Evolutionary conservation across 768 basidiomycete species (phyloP).

Genomic region (Collybiopsis luxurians): DNA sequence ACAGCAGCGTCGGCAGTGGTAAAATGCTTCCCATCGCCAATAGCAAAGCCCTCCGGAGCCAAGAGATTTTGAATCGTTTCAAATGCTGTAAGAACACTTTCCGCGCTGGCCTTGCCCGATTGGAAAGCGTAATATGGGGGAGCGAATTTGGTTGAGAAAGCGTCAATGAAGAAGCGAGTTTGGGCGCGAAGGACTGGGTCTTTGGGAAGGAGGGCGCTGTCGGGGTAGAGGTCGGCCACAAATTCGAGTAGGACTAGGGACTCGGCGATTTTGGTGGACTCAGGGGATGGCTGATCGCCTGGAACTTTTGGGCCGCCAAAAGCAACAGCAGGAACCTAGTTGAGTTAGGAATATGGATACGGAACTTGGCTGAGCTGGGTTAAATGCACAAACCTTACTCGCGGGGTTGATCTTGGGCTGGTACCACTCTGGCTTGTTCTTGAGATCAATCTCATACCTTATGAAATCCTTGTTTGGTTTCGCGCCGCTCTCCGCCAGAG

Average conservation of each 20-base stretch:
- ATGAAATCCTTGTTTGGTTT: background rate
- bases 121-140: constrained; percentile 33
- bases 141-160: constrained; percentile 43
- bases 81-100: constrained; percentile 38
- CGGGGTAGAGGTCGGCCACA: constrained; percentile 56
- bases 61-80: constrained; percentile 50
- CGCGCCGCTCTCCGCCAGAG: constrained; percentile 5
- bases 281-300: constrained; percentile 55
- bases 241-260: constrained; percentile 67
- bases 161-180: constrained; percentile 62
- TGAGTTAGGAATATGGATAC: background rate
- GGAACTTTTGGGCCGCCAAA: constrained; percentile 60
- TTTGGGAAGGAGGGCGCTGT: constrained; percentile 42
- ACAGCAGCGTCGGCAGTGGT: constrained; percentile 65
- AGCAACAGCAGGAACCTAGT: constrained; percentile 56
- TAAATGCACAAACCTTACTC: background rate
- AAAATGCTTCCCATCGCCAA: constrained; percentile 32
- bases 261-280: constrained; percentile 60
- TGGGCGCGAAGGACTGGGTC: constrained; percentile 57
- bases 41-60: constrained; percentile 38
- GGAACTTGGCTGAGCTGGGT: background rate
- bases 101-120: constrained; percentile 35
- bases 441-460: constrained; percentile 6
- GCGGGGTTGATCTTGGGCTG: constrained; percentile 6
- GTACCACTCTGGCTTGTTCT: constrained; percentile 9